Base-by-base conservation (phyloP, 805 yeast genomes). In the Jamesozyma spencerorum region DNA sequence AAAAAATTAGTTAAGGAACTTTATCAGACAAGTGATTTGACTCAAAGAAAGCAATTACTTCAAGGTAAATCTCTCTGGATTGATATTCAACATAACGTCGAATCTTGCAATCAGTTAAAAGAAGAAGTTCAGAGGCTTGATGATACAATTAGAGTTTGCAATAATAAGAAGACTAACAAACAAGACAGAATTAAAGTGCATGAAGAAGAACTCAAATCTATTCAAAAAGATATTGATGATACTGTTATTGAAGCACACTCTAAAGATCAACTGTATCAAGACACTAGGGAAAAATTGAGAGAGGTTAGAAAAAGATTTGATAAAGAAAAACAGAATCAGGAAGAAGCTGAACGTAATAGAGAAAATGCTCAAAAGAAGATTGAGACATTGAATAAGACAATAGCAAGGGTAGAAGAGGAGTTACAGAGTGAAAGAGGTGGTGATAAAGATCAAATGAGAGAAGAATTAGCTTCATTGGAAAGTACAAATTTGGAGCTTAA, bases 61-160 rank as follows among this genome's bases (percentile, higher is more conserved):
- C 67, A 70, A 34, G 80, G 77, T 12, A 74, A 72, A 47, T 61
- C 67, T 20, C 49, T 68, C 18, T 75, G 79, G 77, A 54, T 72
- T 36, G 71, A 71, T 42, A 65, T 57, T 5, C 53, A 51, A 11
- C 40, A 42, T 13, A 49, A 52, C 30, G 41, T 40, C 6, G 31
- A 43, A n/a, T 47, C 59, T 13, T 42, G 50, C 13, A 34, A 53
- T 2, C 44, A 44, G 11, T 36, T 54, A 13, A 28, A 43, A 12
- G 13, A 40, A n/a, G 53, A 51, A 8, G 46, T 55, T 3, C 29
- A 32, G 11, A 31, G 37, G 1, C 39, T 42, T 18, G 46, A 56
- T 19, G 36, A 43, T 4, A 55, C 55, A 33, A 46, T 60, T 13
- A 37, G 38, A 10, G 46, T 45, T 3, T 29, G 47, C 5, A 47